Conservation (phyloP, 805 yeast species). For the Saccharomycopsis schoenii region DNA sequence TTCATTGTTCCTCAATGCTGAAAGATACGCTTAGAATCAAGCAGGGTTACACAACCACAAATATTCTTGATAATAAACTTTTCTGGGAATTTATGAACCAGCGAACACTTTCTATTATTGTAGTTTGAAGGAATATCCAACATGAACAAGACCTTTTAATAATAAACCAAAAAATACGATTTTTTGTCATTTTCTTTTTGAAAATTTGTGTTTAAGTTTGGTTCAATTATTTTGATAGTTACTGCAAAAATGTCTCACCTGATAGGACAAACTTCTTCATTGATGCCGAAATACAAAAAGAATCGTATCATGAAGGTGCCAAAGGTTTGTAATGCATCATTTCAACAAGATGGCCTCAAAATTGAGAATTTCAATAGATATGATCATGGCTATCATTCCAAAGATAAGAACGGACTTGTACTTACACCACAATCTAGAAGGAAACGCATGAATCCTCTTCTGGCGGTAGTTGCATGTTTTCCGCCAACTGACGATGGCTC, state of each 20-base stretch:
- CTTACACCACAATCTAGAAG: neutral
- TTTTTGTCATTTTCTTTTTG: too few species aligned
- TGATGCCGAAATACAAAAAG: neutral
- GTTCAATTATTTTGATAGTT: neutral
- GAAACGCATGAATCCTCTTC: neutral
- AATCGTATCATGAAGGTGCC: neutral
- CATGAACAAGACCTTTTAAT: too few species aligned
- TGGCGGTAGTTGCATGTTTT: neutral
- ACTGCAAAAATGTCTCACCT: neutral
- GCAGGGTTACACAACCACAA: too few species aligned
- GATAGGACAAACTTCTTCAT: neutral
- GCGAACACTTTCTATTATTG: too few species aligned
- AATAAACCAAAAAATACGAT: too few species aligned
- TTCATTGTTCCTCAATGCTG: too few species aligned
- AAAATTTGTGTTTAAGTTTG: neutral
- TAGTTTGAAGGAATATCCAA: too few species aligned
- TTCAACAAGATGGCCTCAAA: neutral
- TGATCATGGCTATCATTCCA: neutral
- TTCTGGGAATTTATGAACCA: too few species aligned
- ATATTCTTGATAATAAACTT: too few species aligned
- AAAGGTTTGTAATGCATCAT: neutral
- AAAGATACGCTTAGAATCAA: too few species aligned
- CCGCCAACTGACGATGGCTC: neutral
- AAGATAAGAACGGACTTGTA: neutral
- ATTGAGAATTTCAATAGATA: neutral